Base-by-base conservation (phyloP, 108 stramenopile genomes). In the Pseudonitzschia multistriata region DNA sequence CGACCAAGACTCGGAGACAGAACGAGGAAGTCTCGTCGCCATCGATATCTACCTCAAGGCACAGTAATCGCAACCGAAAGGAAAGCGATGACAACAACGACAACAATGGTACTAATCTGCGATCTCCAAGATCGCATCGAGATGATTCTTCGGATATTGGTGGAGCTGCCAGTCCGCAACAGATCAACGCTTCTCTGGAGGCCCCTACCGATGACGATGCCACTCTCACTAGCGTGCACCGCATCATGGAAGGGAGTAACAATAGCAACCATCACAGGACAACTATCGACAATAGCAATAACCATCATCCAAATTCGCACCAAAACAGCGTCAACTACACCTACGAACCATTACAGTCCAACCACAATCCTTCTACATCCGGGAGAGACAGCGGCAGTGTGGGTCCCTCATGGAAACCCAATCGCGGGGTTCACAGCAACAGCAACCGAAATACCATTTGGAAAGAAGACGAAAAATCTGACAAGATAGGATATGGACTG, bases 191-290 rank as follows among this genome's bases (percentile, higher is more conserved):
- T 50, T 68, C 68, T 33, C 54, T 68, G 24, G 74, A 75, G 21
- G 57, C 68, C 22, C 33, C 54, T 4, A 70, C 62, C 0, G 68
- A 69, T 37, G 81, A 82, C 61, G 81, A 82, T 64, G 81, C 73
- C 19, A 81, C 81, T 28, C 60, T 82, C 45, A 77, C 76, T 14
- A 74, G 72, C 40, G 81, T 82, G 31, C 73, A 77, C 48, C 67
- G 71, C 36, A 83, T 83, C 25, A 71, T 83, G 71, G 42, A 45
- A 45, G 42, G 42, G 5, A 45, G 17, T 17, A 45, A 17, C 42
- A 45, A 45, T 10, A 4, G 13, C 42, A 13, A 45, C 42, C 13
- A 13, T 17, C 42, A 13, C 17, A 13, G 42, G 1, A 6, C 42
- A 2, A 3, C 42, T 45, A 45, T 10, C 8, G 66, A 60, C 47